Evolutionary conservation across 495 filamentous ascomycete genomes (phyloP), one percentile per base, ranked within the genome.

Genomic region (Chaetomidium leptoderma): DNA sequence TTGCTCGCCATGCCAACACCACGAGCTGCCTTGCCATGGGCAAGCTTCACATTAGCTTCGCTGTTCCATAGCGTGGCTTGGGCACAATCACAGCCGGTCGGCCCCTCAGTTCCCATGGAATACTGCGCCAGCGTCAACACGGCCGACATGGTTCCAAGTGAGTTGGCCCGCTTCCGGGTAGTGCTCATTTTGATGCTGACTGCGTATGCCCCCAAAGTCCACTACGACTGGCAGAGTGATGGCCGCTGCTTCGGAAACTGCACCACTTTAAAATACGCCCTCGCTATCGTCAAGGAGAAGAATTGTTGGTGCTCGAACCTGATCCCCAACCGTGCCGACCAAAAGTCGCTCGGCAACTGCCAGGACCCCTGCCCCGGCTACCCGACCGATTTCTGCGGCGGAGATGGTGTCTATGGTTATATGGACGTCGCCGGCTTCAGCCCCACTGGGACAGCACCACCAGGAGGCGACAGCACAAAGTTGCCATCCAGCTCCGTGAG

Each of bases 231-330:
- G 29, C 77, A 80, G 52, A 76, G 75, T 53, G 69, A 77, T 53
- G 77, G 77, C 17, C 69, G 74, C 24, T 80, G 77, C 42, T 62
- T 61, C 52, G 50, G 57, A 10, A 75, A 69, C 50, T 80, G 77
- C 64, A 50, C 59, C 27, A 6, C 46, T 16, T 48, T 55, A 3
- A 30, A 63, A 16, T 76, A 56, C 35, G 70, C 76, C 17, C 69
- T 74, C n/a, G 70, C 74, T 53, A 63, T 80, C 35, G 35, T 78
- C 9, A 67, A 75, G 39, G 44, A 58, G 6, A 51, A 66, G 10
- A 54, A 63, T 19, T 80, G 77, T 45, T 80, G 76, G 76, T 80
- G 77, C 48, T 69, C 70, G 21, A 63, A 78, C 45, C 62, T 67
- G 27, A 53, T 67, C 5, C 77, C 77, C 14, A 63, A 58, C 37